Base-by-base conservation (phyloP, 495 filamentous ascomycete genomes). In the Neurospora sp. region DNA sequence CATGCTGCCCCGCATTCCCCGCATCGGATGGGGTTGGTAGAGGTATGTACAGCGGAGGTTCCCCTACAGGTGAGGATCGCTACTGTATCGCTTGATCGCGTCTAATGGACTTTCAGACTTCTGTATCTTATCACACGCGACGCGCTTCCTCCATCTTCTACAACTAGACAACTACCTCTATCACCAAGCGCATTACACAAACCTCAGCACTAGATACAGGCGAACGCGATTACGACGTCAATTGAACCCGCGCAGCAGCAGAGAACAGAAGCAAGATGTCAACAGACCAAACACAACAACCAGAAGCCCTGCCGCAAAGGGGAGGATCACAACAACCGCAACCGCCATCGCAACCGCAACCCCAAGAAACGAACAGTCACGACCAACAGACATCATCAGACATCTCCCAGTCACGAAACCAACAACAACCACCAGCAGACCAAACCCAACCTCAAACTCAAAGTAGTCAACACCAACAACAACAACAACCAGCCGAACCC, bases 311-410 rank as follows among this genome's bases (percentile, higher is more conserved):
- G 54, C 54, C 24, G 28, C 54, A 62, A 62, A 59, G 21, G 48
- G 3, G 4, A 28, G 48, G 48, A 59, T 59, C 48, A 11, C 48
- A 24, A 15, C 48, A 59, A 59, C 39, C 31, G n/a, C 70, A 40
- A 24, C 59, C 48, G 15, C 74, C 66, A 71, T 37, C 59, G 70
- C 70, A 45, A 45, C 13, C 21, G 17, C 73, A 69, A 70, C 15
- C 37, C 7, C 72, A 38, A 21, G 73, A 75, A 59, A 6, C 36
- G 5, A 70, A 77, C 69, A 24, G 7, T 70, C 66, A 21, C 69
- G 48, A 70, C 15, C 69, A 43, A n/a, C 69, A 70, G 17, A 62
- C 15, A 39, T 11, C 34, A 40, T 43, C 40, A 43, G n/a, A 34
- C 15, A 19, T 17, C 37, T 21, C 40, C 10, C 59, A 59, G 21